phyloP scores from a whole-genome alignment of 2,329 filamentous ascomycete species.

The Xylaria sp. region DNA sequence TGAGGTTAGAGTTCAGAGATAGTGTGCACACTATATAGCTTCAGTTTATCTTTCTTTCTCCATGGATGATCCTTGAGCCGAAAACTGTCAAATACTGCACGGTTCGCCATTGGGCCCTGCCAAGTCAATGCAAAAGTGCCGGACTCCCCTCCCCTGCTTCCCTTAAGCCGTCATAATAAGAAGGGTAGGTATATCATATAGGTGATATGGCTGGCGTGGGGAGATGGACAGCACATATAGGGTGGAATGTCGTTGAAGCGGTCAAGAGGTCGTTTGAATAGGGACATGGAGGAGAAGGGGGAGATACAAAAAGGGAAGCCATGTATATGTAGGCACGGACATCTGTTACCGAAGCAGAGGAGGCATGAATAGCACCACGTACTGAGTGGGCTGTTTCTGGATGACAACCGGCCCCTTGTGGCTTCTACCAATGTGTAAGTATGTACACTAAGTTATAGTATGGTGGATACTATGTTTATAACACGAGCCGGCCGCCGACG shows the following conservation, averaged over 20 bases:
- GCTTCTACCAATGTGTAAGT: not conserved
- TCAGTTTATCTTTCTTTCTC: too few species aligned
- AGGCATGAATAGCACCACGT: not conserved
- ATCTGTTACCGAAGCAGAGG: not conserved
- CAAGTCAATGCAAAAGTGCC: constrained; percentile 18
- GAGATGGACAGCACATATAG: not conserved
- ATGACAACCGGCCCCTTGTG: not conserved
- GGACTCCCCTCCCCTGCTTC: constrained; percentile 14
- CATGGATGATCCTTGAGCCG: constrained; percentile 10
- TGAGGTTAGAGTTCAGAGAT: not conserved
- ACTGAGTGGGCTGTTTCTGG: not conserved
- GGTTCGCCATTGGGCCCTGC: not conserved
- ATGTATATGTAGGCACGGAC: not conserved
- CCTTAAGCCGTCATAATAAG: not conserved
- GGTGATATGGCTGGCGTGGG: not conserved
- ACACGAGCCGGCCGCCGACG: constrained; percentile 3
- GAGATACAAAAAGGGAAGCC: not conserved
- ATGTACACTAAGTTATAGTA: constrained; percentile 4
- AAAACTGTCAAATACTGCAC: constrained; percentile 15
- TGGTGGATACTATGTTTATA: constrained; percentile 26
- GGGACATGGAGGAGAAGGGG: not conserved
- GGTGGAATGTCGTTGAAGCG: not conserved
- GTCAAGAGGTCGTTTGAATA: not conserved
- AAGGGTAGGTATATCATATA: not conserved
- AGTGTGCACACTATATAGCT: not conserved